Evolutionary conservation across 192 early-diverging fungal genomes (phyloP).

Genomic region (Chytriomyces sp.): DNA sequence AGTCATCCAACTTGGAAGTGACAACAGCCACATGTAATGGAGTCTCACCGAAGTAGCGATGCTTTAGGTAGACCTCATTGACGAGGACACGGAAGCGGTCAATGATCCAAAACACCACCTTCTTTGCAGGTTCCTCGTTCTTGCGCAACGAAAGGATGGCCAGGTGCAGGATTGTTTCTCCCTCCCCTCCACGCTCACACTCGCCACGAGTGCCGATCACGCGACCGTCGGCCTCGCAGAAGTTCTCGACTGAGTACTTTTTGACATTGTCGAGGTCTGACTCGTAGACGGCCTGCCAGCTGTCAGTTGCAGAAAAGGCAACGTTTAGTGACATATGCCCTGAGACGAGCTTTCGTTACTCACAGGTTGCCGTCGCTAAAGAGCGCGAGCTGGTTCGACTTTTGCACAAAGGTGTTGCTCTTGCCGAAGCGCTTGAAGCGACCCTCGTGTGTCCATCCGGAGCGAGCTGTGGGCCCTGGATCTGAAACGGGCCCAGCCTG

Average conservation of each 20-base stretch:
- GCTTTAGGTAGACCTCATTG: conserved; percentile 4
- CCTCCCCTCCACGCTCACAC: conserved; percentile 3
- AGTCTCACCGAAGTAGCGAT: conserved; percentile 15
- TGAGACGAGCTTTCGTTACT: neutral
- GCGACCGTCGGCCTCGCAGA: neutral
- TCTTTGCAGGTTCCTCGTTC: too few species aligned
- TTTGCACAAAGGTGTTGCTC: neutral
- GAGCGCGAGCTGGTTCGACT: neutral
- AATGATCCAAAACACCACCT: neutral
- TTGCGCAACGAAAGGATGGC: too few species aligned
- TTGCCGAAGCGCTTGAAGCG: conserved; percentile 9
- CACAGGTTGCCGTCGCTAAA: conserved; percentile 3
- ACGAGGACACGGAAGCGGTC: neutral
- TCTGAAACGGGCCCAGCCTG: too few species aligned
- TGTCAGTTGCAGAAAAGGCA: neutral
- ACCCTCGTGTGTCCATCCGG: too few species aligned
- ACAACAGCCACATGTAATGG: conserved; percentile 24
- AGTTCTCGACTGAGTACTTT: neutral
- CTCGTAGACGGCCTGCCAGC: conserved; percentile 1
- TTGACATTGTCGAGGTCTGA: neutral
- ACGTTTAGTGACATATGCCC: neutral
- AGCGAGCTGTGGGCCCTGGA: too few species aligned
- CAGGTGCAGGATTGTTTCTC: conserved; percentile 7
- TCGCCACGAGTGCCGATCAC: neutral
- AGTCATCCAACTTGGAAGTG: conserved; percentile 1